These are phyloP conservation scores for Fusarium graminum DNA, from an alignment of 2,329 filamentous ascomycete species.

Conservation along the genomic window DNA sequence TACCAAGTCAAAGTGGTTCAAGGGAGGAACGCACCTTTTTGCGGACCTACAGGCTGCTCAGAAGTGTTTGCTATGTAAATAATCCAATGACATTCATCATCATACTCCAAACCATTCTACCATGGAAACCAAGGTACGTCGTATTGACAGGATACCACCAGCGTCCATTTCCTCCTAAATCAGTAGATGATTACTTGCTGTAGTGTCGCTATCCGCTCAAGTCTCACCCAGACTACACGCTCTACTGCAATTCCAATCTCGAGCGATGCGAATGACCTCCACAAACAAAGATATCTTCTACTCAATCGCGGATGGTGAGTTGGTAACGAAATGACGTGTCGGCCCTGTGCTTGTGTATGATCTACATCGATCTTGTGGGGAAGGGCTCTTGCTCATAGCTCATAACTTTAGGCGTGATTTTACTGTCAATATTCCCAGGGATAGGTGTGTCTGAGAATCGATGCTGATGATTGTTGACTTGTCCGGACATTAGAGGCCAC, in stretches of 20 bases:
- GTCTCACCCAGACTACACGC: conserved; percentile 12
- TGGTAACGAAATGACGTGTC: conserved; percentile 21
- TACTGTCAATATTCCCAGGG: conserved; percentile 28
- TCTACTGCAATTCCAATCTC: conserved; percentile 28
- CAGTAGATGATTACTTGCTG: conserved; percentile 29
- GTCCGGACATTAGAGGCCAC: conserved; percentile 35
- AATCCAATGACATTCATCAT: conserved; percentile 1
- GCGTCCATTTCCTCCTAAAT: no score
- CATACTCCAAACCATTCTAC: conserved; percentile 26
- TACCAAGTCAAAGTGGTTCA: fast-evolving
- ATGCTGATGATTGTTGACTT: conserved; percentile 38
- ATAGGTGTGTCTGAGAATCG: conserved; percentile 34
- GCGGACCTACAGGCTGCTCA: neutral
- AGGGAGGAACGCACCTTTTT: conserved; percentile 1
- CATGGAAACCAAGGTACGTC: conserved; percentile 37
- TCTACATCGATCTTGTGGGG: conserved; percentile 14
- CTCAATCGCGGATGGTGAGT: conserved; percentile 26
- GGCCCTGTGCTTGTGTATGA: conserved; percentile 15
- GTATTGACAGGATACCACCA: conserved; percentile 30
- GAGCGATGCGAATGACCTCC: conserved; percentile 12
- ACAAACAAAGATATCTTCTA: conserved; percentile 24
- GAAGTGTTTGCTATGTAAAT: conserved; percentile 37
- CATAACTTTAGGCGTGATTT: conserved; percentile 33
- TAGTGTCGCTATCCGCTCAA: conserved; percentile 24
- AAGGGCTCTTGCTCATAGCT: conserved; percentile 30